Conservation (phyloP, 2,329 filamentous ascomycete genomes). For the Phyllachora maydis region DNA sequence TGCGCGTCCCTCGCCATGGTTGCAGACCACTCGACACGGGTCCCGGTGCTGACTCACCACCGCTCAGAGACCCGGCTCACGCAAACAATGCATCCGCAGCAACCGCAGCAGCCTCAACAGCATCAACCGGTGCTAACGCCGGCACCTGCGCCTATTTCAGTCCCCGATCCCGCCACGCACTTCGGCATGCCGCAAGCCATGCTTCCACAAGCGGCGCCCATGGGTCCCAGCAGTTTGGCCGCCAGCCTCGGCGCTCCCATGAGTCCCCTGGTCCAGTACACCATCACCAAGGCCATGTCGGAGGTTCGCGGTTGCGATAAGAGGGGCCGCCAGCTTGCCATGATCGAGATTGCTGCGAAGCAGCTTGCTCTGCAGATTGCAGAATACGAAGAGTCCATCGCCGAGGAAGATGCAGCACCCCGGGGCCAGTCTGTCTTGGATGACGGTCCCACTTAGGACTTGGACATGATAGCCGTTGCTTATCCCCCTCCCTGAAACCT, state of each 20-base stretch:
- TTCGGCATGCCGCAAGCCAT: too few relatives aligned
- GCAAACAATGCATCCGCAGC: too few relatives aligned
- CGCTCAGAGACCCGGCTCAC: too few relatives aligned
- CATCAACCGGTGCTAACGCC: background rate
- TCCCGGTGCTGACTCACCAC: too few relatives aligned
- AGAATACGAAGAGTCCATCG: constrained; percentile 24
- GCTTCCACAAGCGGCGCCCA: background rate
- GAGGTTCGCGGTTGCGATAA: constrained; percentile 19
- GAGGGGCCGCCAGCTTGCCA: constrained; percentile 22
- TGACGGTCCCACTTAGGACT: too few relatives aligned
- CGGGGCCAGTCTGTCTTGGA: too few relatives aligned
- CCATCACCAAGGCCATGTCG: constrained; percentile 22
- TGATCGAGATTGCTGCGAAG: constrained; percentile 30
- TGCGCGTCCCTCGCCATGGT: background rate
- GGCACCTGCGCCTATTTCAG: background rate
- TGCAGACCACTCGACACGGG: background rate
- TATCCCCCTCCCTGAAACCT: too few relatives aligned
- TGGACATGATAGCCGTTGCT: too few relatives aligned
- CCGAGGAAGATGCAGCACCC: too few relatives aligned
- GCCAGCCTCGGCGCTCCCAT: background rate
- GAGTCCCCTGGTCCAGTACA: constrained; percentile 13
- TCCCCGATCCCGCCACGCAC: background rate
- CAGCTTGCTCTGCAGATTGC: constrained; percentile 31
- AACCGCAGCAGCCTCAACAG: too few relatives aligned
- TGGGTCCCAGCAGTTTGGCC: constrained; percentile 1